These are phyloP conservation scores for Clarireedia homoeocarpa DNA, from an alignment of 2,329 filamentous ascomycete genomes.

Conservation along the genomic window DNA sequence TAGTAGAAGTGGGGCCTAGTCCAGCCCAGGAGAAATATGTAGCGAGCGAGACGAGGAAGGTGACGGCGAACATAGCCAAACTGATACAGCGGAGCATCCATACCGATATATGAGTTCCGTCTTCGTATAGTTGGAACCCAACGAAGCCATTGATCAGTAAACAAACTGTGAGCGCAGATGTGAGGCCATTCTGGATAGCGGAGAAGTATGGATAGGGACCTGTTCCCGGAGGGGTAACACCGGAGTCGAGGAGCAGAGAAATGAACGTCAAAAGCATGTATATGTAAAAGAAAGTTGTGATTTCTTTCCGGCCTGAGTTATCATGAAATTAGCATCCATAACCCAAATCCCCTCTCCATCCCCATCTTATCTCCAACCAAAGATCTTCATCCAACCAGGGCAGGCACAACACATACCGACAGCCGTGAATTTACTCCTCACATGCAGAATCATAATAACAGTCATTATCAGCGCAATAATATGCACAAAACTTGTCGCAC, in stretches of 20 bases:
- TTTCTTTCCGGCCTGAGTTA: constrained; percentile 51
- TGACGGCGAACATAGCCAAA: constrained; percentile 73
- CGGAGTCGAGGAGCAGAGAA: constrained; percentile 86
- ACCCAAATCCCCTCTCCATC: not conserved
- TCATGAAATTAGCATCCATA: constrained; percentile 11
- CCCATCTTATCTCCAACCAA: not conserved
- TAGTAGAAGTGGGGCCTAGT: constrained; percentile 73
- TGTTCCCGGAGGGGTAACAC: constrained; percentile 79
- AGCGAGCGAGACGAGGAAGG: constrained; percentile 77
- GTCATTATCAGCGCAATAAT: constrained; percentile 89
- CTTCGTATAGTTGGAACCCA: constrained; percentile 96
- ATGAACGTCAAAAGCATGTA: constrained; percentile 86
- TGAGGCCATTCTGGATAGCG: constrained; percentile 75
- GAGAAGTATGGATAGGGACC: constrained; percentile 84
- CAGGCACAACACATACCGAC: constrained; percentile 57
- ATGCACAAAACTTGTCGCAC: constrained; percentile 83
- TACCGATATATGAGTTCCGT: constrained; percentile 85
- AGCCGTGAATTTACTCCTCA: constrained; percentile 95
- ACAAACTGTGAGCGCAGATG: constrained; percentile 79
- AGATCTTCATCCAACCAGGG: no score
- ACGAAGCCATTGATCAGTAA: constrained; percentile 96
- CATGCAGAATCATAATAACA: constrained; percentile 93
- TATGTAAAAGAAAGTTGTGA: constrained; percentile 91
- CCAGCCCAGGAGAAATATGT: constrained; percentile 93
- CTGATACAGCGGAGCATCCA: constrained; percentile 84